These are phyloP conservation scores for Cyclotella cryptica DNA, from an alignment of 108 stramenopile genomes.

Conservation along the genomic window DNA sequence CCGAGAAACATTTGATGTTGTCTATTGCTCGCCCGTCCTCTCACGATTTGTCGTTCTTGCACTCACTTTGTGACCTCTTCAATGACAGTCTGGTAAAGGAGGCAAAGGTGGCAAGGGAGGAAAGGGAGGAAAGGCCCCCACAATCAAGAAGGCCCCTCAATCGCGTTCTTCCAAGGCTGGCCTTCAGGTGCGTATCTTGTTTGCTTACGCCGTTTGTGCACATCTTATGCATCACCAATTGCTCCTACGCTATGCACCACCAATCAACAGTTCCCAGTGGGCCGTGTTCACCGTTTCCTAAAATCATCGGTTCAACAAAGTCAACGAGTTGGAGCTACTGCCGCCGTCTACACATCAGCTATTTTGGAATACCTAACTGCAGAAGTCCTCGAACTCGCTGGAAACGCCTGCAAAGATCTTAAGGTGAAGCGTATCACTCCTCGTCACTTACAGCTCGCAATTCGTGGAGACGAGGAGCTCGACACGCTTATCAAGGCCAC, in stretches of 20 bases:
- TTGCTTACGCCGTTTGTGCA: slow-evolving; percentile 5
- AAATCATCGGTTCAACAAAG: slow-evolving; percentile 94
- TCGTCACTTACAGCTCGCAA: slow-evolving; percentile 98
- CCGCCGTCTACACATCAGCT: slow-evolving; percentile 99
- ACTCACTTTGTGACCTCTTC: not conserved
- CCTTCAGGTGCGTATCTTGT: slow-evolving; percentile 63
- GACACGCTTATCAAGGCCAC: slow-evolving; percentile 99
- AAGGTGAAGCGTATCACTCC: slow-evolving; percentile 99
- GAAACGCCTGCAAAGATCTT: slow-evolving; percentile 99
- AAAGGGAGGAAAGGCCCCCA: slow-evolving; percentile 99
- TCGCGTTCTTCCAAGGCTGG: slow-evolving; percentile 98
- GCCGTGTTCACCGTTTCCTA: slow-evolving; percentile 99
- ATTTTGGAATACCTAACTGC: slow-evolving; percentile 99
- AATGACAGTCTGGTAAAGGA: slow-evolving; percentile 89
- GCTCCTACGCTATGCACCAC: not conserved
- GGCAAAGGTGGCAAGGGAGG: slow-evolving; percentile 99
- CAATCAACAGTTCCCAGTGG: slow-evolving; percentile 93
- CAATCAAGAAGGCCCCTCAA: slow-evolving; percentile 98
- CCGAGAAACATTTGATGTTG: not conserved
- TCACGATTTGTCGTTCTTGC: not conserved
- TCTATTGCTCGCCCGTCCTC: not conserved
- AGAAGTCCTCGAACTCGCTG: slow-evolving; percentile 99
- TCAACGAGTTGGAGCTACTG: slow-evolving; percentile 98
- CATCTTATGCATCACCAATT: not conserved
- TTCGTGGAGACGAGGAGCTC: slow-evolving; percentile 99